Conservation (phyloP, 2,329 filamentous ascomycete species). For the Colletotrichum truncatum region DNA sequence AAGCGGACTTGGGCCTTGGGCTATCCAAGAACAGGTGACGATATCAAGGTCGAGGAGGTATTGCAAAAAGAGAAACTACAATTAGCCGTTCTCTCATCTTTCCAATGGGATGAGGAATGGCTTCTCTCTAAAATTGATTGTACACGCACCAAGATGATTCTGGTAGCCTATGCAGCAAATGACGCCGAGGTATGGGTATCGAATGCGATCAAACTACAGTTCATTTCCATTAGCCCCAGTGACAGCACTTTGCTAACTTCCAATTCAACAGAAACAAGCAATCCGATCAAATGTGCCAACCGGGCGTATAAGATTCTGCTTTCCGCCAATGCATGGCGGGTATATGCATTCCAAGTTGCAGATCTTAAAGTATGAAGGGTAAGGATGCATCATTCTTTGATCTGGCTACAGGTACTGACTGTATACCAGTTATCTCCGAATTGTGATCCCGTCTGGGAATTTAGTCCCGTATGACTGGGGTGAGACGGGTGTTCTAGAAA, state of each 20-base stretch:
- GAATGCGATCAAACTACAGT: background rate
- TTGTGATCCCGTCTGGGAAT: constrained; percentile 90
- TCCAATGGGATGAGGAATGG: constrained; percentile 87
- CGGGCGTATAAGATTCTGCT: constrained; percentile 74
- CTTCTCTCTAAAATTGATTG: constrained; percentile 75
- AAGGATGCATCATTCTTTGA: background rate
- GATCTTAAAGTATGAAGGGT: constrained; percentile 72
- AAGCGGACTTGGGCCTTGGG: constrained; percentile 84
- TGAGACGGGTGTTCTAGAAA: constrained; percentile 85
- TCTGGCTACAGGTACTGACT: background rate
- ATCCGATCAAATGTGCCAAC: constrained; percentile 59
- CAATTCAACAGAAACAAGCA: constrained; percentile 51
- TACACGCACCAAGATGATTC: constrained; percentile 66
- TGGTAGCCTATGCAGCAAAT: constrained; percentile 64
- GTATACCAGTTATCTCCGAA: constrained; percentile 67
- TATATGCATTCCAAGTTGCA: constrained; percentile 96
- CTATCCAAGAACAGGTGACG: constrained; percentile 68
- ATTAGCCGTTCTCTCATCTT: constrained; percentile 86
- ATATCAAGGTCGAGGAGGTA: constrained; percentile 90
- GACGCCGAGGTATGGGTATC: constrained; percentile 59
- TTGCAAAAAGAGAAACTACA: constrained; percentile 77
- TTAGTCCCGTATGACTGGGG: constrained; percentile 90
- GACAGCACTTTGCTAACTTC: background rate
- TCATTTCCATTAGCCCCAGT: background rate
- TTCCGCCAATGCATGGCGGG: constrained; percentile 82